A percentile compares a stretch with the other conserved stretches of the same genome.
Evolutionary conservation across 106 monocot genomes (phyloP).

Genomic region (Dioscorea zingiberensis): DNA sequence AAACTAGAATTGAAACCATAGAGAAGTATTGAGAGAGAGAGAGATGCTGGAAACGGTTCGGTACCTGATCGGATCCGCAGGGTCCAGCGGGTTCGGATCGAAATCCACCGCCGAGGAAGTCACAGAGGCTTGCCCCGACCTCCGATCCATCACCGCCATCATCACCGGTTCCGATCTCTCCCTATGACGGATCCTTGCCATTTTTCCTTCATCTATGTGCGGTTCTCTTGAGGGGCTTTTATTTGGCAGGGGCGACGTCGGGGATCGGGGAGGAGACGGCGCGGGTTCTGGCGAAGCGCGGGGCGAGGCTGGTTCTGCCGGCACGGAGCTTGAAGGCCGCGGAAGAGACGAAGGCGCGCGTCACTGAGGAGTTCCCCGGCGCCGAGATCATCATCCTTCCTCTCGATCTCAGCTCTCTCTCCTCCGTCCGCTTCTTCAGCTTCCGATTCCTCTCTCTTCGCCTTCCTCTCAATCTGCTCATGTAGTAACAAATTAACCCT

Average conservation of each 20-base stretch:
- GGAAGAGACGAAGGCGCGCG: constrained; percentile 40
- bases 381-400: constrained; percentile 76
- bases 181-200: neutral
- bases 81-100: constrained; percentile 8
- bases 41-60: constrained; percentile 4
- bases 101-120: constrained; percentile 10
- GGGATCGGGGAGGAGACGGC: constrained; percentile 95
- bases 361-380: constrained; percentile 46
- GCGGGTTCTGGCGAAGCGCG: constrained; percentile 68
- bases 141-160: constrained; percentile 28
- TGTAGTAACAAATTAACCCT: constrained; percentile 24
- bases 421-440: constrained; percentile 79
- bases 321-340: constrained; percentile 67
- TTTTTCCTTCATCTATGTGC: neutral
- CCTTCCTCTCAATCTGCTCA: constrained; percentile 89
- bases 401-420: constrained; percentile 92
- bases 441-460: constrained; percentile 54
- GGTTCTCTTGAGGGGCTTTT: neutral
- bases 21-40: neutral
- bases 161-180: constrained; percentile 17
- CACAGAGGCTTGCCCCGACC: constrained; percentile 5
- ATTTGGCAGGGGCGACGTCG: constrained; percentile 59
- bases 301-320: constrained; percentile 75
- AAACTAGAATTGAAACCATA: neutral
- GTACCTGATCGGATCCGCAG: constrained; percentile 6